Base-by-base conservation (phyloP, 768 basidiomycete species). In the Pleurotus salmoneostramineus region DNA sequence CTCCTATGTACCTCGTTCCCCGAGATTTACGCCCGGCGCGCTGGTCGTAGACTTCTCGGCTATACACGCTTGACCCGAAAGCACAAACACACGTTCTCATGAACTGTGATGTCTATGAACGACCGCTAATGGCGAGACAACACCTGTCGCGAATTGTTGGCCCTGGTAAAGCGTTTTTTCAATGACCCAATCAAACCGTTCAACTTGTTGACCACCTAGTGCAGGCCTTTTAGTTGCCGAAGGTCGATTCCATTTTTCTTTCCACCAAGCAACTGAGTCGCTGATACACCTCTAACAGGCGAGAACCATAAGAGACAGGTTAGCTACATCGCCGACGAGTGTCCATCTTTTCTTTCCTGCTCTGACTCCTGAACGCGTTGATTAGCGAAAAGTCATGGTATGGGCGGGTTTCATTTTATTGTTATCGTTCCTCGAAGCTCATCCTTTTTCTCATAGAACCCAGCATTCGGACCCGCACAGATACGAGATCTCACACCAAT, bases 21-120 rank as follows among this genome's bases (percentile, higher is more conserved):
- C 21, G 21, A 27, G 21, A 3, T 27, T 27, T 27, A 27, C 21
- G 21, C 21, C 21, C 21, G 21, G 21, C 11, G 12, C 44, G 27
- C 59, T 42, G n/a, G 10, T 11, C 11, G 11, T 15, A 77, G 75
- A 61, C 63, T 56, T 66, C 62, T 32, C 75, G 80, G 5, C 67
- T 90, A 7, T 78, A 77, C 65, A 88, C 86, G 0, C 66, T 75
- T 52, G 91, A 91, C 63, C 71, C 81, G 0, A 80, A 81, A 31
- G 89, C 88, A 0, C 40, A 92, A 36, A 77, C 79, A 44, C 83
- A 91, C 61, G 73, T 93, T 51, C 72, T 93, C 11, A 75, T 77
- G 60, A 83, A 88, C 56, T 71, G 71, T 31, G 67, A 77, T 33
- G 69, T 74, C 42, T 90, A 85, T 60, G 79, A 81, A 58, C 90